Conservation (phyloP, 176 grass and related monocot genomes). For the Dactylis glomerata region DNA sequence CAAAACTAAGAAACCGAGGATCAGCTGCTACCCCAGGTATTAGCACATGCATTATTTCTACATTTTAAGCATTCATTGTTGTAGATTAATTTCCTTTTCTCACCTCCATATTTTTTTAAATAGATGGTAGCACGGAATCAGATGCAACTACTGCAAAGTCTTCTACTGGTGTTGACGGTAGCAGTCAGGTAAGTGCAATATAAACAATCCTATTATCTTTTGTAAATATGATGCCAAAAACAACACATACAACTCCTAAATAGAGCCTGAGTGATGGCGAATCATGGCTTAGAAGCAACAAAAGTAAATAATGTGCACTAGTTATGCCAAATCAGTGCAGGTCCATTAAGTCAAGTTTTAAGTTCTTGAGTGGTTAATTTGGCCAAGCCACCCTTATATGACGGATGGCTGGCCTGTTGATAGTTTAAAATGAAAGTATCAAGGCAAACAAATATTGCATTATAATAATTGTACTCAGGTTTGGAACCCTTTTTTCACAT, state of each 20-base stretch:
- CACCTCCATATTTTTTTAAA: conserved; percentile 8
- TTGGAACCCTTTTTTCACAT: not conserved
- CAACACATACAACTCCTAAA: not conserved
- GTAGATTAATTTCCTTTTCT: conserved; percentile 11
- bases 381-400: not conserved
- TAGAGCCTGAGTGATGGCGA: not conserved
- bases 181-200: conserved; percentile 51
- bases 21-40: conserved; percentile 41
- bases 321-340: not conserved
- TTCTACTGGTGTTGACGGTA: conserved; percentile 13
- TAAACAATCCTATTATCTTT: not conserved
- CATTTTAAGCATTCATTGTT: conserved; percentile 22
- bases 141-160: conserved; percentile 27
- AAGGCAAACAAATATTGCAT: not conserved
- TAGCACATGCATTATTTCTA: conserved; percentile 16
- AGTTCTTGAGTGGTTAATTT: not conserved
- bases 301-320: not conserved
- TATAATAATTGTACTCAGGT: not conserved
- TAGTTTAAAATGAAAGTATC: not conserved
- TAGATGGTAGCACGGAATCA: conserved; percentile 35
- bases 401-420: not conserved
- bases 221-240: not conserved
- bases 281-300: not conserved
- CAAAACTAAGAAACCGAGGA: conserved; percentile 64
- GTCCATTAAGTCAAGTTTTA: not conserved